A percentile compares a stretch with the other conserved stretches of the same genome.
Conservation (phyloP, 768 basidiomycete species). For the Lactarius indigo region DNA sequence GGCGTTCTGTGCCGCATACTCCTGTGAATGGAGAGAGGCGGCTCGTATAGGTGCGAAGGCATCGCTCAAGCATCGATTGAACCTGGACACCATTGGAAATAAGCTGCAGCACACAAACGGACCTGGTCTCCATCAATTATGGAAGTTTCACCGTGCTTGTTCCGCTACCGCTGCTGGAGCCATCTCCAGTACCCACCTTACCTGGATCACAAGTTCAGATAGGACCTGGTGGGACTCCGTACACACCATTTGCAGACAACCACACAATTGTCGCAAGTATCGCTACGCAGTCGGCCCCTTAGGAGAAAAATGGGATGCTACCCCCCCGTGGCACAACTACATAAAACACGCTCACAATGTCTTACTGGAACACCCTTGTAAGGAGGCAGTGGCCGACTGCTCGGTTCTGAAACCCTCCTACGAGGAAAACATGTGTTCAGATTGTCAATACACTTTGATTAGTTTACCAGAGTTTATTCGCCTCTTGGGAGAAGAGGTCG, state of each 20-base stretch:
- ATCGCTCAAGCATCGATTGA: conserved; percentile 5
- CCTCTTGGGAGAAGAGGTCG: conserved; percentile 3
- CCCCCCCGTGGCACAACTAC: not conserved
- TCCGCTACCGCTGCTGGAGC: not conserved
- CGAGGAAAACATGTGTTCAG: not conserved
- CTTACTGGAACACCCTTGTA: not conserved
- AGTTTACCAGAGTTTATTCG: conserved; percentile 5
- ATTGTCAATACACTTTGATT: not conserved
- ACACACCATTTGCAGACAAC: rapidly evolving
- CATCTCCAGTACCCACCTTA: not conserved
- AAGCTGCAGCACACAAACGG: conserved; percentile 4
- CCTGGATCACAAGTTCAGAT: not conserved
- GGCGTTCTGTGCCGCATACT: not conserved
- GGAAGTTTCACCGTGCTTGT: conserved; percentile 7
- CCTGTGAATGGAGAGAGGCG: not conserved
- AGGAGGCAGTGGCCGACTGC: not conserved
- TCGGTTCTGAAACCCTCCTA: not conserved
- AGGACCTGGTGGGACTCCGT: not conserved
- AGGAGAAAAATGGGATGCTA: not conserved
- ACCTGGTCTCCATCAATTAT: conserved; percentile 4
- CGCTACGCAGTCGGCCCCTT: not conserved
- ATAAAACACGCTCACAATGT: not conserved
- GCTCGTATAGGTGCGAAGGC: conserved; percentile 4
- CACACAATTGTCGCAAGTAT: not conserved
- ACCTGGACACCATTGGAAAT: not conserved